These are phyloP conservation scores for Pythium myriotylum DNA, from an alignment of 352 stramenopile species.

Conservation along the genomic window DNA sequence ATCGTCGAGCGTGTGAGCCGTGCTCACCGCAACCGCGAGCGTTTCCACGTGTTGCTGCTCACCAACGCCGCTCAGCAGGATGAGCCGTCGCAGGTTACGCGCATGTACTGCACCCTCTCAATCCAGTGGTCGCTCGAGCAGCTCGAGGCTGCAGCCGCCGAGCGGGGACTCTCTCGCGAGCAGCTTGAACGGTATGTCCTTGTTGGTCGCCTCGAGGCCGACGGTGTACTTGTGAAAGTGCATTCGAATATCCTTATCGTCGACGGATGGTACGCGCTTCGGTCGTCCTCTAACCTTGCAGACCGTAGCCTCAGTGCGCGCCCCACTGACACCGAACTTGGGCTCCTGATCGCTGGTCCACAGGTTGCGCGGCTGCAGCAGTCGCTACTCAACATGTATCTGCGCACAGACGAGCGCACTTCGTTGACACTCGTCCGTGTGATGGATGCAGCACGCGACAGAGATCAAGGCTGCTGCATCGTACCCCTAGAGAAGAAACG, in stretches of 20 bases:
- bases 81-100: conserved; percentile 70
- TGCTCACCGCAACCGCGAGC: conserved; percentile 33
- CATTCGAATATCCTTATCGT: conserved; percentile 83
- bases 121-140: conserved; percentile 82
- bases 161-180: conserved; percentile 41
- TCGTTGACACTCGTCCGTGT: conserved; percentile 19
- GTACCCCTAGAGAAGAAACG: conserved; percentile 52
- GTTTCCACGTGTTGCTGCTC: conserved; percentile 67
- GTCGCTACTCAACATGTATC: conserved; percentile 72
- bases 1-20: conserved; percentile 55
- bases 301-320: conserved; percentile 73
- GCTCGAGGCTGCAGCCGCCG: conserved; percentile 52
- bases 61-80: conserved; percentile 81
- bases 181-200: conserved; percentile 50
- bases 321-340: conserved; percentile 73
- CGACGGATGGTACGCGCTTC: conserved; percentile 67
- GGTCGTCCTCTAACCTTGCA: conserved; percentile 75
- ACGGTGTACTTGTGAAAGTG: conserved; percentile 66
- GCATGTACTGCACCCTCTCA: conserved; percentile 77
- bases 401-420: conserved; percentile 31
- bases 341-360: conserved; percentile 54
- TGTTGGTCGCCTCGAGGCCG: conserved; percentile 48
- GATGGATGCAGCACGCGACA: conserved; percentile 1
- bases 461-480: conserved; percentile 39
- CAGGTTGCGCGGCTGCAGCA: conserved; percentile 55